Conservation (phyloP, 2,329 filamentous ascomycete species). For the Arthrinium puccinioides region DNA sequence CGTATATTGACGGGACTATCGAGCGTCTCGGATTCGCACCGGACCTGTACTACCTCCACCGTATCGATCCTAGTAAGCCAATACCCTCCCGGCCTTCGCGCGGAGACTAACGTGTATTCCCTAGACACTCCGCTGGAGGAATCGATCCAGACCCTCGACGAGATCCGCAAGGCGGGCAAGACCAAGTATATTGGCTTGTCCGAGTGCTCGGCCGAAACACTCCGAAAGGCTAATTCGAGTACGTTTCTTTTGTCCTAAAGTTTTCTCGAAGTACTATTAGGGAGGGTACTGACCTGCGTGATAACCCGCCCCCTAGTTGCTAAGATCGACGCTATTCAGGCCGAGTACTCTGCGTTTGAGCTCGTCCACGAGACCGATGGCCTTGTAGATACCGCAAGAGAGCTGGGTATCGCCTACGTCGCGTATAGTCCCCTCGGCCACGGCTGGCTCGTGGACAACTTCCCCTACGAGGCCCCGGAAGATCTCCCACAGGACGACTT, state of each 20-base stretch:
- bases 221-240: slow-evolving; percentile 37
- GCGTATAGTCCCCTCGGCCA: slow-evolving; percentile 39
- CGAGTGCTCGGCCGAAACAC: slow-evolving; percentile 35
- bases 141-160: slow-evolving; percentile 37
- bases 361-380: slow-evolving; percentile 13
- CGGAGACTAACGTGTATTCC: neutral
- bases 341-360: slow-evolving; percentile 31
- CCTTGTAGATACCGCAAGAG: slow-evolving; percentile 3
- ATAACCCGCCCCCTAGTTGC: no score
- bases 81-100: neutral
- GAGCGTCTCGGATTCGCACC: slow-evolving; percentile 39
- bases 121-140: slow-evolving; percentile 35
- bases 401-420: slow-evolving; percentile 29
- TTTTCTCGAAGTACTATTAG: neutral
- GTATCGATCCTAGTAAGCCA: slow-evolving; percentile 34
- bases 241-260: no score
- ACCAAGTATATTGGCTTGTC: slow-evolving; percentile 42
- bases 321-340: slow-evolving; percentile 37
- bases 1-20: slow-evolving; percentile 41
- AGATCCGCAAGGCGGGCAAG: slow-evolving; percentile 36
- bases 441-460: slow-evolving; percentile 38
- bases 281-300: no score
- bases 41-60: slow-evolving; percentile 36
- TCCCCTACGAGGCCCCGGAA: slow-evolving; percentile 31
- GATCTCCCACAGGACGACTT: slow-evolving; percentile 36